Percentiles rank a stretch among this genome's conserved stretches.
These are phyloP conservation scores for Alternaria consortialis DNA, from an alignment of 2,329 filamentous ascomycete genomes.

Conservation along the genomic window DNA sequence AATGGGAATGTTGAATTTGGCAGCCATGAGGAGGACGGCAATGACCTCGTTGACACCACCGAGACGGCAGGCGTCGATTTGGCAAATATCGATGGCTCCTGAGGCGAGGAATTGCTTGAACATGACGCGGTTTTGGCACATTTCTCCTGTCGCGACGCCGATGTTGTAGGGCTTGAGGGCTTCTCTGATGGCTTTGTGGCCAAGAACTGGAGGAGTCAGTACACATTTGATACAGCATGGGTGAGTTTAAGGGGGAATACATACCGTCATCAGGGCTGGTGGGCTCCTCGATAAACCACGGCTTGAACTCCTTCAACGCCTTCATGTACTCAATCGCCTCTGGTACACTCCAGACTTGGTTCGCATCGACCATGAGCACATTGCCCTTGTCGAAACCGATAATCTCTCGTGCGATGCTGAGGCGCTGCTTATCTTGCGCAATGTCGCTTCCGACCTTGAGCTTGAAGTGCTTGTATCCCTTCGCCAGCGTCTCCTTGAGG, in stretches of 20 bases:
- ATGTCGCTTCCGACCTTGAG: conserved; percentile 83
- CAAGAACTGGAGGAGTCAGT: conserved; percentile 66
- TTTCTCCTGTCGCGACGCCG: conserved; percentile 89
- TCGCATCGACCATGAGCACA: conserved; percentile 91
- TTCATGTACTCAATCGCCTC: conserved; percentile 90
- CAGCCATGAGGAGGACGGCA: conserved; percentile 86
- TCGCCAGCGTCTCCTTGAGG: conserved; percentile 75
- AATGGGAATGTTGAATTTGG: conserved; percentile 80
- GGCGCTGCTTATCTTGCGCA: conserved; percentile 73
- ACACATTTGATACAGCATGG: neutral
- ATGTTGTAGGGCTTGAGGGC: conserved; percentile 78
- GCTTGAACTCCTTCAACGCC: conserved; percentile 81
- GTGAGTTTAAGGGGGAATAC: conserved; percentile 6
- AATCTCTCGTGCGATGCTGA: conserved; percentile 78
- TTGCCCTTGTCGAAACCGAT: conserved; percentile 85
- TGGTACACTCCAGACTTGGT: conserved; percentile 90
- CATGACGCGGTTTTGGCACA: conserved; percentile 93
- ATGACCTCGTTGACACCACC: conserved; percentile 92
- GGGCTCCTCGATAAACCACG: conserved; percentile 95
- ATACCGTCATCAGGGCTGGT: conserved; percentile 81
- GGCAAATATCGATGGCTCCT: conserved; percentile 85
- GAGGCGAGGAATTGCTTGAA: conserved; percentile 89
- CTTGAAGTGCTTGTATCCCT: conserved; percentile 89
- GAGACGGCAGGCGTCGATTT: conserved; percentile 89
- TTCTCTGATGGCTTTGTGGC: conserved; percentile 84